Base-by-base conservation (phyloP, 768 basidiomycete genomes). In the Boletus pseudopeckii region DNA sequence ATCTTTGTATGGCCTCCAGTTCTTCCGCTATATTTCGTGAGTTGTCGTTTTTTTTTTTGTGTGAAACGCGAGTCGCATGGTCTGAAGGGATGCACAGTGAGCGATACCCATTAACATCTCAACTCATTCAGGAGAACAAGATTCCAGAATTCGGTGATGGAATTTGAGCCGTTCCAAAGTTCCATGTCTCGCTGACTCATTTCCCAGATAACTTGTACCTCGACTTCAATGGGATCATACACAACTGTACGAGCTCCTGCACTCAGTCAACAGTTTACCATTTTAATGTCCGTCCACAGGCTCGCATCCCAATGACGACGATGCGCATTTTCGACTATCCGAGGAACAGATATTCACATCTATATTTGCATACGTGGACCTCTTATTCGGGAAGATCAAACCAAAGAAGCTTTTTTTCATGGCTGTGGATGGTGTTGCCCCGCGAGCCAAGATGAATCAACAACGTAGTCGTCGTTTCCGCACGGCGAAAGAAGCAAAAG, bases 401-500 rank as follows among this genome's bases (percentile, higher is more conserved):
- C 97, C 97, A 1, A 88, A 92, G 78, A 97, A 98, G 67, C 76
- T 97, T 13, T 98, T 98, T 72, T 98, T 97, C 72, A 96, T 99
- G 90, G 97, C 96, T 24, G 88, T 99, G 43, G 97, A 98, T 68
- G 96, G 96, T 45, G 95, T 98, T 14, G 96, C 96, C 0, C 96
- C 96, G 5, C 78, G 96, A 43, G 96, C 96, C 33, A 98, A 99
- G 80, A 97, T 98, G 96, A 99, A 99, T 68, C 96, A 98, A 72
- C 96, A 98, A 67, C 85, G 96, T 18, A 87, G 89, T 67, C 79
- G 96, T 37, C 84, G 95, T 43, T 99, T 98, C 76, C 78, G 96
- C 52, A 93, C 95, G 0, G 95, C 95, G 7, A 92, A 89, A 73
- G 96, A 98, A 70, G 90, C 88, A 3, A 87, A 80, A 61, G 93